These are phyloP conservation scores for Podila horticola DNA, from an alignment of 192 early-diverging fungal genomes.

Conservation along the genomic window DNA sequence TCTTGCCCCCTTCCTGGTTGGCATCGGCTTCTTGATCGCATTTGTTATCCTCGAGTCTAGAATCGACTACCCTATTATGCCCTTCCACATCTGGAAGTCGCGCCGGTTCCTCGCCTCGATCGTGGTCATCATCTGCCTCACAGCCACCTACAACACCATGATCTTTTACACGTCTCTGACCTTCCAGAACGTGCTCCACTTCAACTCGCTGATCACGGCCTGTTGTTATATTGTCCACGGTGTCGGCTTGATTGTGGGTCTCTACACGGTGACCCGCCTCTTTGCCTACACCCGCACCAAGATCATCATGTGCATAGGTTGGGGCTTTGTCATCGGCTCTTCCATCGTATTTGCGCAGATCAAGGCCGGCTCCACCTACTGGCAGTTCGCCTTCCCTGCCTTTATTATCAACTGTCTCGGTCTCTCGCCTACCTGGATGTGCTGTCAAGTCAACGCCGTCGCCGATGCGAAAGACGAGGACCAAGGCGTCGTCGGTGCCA, in stretches of 20 bases:
- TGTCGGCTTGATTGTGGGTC: slow-evolving; percentile 44
- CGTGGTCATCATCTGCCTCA: slow-evolving; percentile 25
- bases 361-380: slow-evolving; percentile 15
- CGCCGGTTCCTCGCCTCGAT: slow-evolving; percentile 51
- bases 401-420: slow-evolving; percentile 43
- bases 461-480: slow-evolving; percentile 44
- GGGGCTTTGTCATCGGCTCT: slow-evolving; percentile 21
- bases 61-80: slow-evolving; percentile 54
- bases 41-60: slow-evolving; percentile 52
- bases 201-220: slow-evolving; percentile 53
- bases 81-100: slow-evolving; percentile 48
- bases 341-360: slow-evolving; percentile 34
- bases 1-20: slow-evolving; percentile 41
- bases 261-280: slow-evolving; percentile 31
- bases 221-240: slow-evolving; percentile 59
- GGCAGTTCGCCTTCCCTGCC: slow-evolving; percentile 48
- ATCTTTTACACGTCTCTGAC: slow-evolving; percentile 56
- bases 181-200: slow-evolving; percentile 55
- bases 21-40: slow-evolving; percentile 33
- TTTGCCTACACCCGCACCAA: slow-evolving; percentile 26
- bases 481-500: slow-evolving; percentile 48
- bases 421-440: slow-evolving; percentile 46
- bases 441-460: slow-evolving; percentile 44
- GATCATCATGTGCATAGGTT: slow-evolving; percentile 37
- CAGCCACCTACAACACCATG: slow-evolving; percentile 47